These are phyloP conservation scores for Orbilia brochopaga DNA, from an alignment of 2,329 filamentous ascomycete species.

Conservation along the genomic window DNA sequence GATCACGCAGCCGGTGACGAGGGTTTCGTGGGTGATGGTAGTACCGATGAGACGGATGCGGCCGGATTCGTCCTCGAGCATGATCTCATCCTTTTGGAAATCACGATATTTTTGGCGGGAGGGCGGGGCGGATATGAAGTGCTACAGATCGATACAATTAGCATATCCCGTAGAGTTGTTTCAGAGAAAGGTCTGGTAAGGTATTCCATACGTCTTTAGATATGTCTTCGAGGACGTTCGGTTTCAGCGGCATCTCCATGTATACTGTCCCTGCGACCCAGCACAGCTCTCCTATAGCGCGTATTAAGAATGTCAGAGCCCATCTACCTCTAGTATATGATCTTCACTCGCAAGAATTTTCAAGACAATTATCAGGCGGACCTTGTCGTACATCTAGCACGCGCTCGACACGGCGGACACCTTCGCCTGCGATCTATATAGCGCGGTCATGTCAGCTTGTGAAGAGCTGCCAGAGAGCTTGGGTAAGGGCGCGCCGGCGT, in stretches of 20 bases:
- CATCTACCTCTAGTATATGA: not conserved
- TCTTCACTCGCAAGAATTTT: slow-evolving; percentile 1
- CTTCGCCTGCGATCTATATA: slow-evolving; percentile 72
- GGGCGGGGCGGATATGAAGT: slow-evolving; percentile 85
- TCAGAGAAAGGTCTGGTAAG: not conserved
- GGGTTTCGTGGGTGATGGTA: slow-evolving; percentile 69
- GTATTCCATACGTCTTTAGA: slow-evolving; percentile 75
- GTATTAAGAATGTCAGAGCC: slow-evolving; percentile 2
- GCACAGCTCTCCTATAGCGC: slow-evolving; percentile 68
- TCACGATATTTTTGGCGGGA: slow-evolving; percentile 75
- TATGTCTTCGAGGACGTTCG: slow-evolving; percentile 93
- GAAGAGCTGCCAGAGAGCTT: not conserved
- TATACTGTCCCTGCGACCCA: slow-evolving; percentile 95
- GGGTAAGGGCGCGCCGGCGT: slow-evolving; percentile 51
- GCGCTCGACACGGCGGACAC: slow-evolving; percentile 76
- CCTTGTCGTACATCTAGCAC: slow-evolving; percentile 93
- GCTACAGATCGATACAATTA: slow-evolving; percentile 61
- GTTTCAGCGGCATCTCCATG: slow-evolving; percentile 96
- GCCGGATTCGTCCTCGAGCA: slow-evolving; percentile 95
- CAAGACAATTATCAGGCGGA: slow-evolving; percentile 33
- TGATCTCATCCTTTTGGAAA: slow-evolving; percentile 70
- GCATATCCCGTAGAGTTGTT: not conserved
- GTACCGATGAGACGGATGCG: slow-evolving; percentile 79
- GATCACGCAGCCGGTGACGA: slow-evolving; percentile 92
- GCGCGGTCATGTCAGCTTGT: not conserved